Evolutionary conservation across 768 basidiomycete genomes (phyloP), one percentile per base, ranked within the genome.

Genomic region (Suillus luteus): DNA sequence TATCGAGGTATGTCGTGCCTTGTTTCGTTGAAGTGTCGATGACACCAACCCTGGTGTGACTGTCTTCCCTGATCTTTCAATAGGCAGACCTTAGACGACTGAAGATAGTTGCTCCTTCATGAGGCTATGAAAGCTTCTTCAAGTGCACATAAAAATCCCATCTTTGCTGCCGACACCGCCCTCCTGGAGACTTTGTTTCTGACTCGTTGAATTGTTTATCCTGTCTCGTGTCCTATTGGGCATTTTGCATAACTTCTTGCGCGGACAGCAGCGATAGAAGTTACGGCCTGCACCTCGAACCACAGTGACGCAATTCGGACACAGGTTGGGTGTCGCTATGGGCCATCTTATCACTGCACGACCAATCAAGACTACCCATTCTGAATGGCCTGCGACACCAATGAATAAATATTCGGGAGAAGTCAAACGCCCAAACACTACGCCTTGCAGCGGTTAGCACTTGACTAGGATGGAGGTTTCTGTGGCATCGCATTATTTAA

Each of bases 221-320:
- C 31, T 73, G 48, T 22, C 22, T 22, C 43, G 76, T 5, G 74
- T 70, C 70, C 59, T 77, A 49, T 70, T 38, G 51, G 44, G 1
- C 41, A 15, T n/a, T 35, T 59, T 22, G 52, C 40, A 69, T 69
- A 76, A 60, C 66, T 73, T 61, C 82, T 78, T 2, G 76, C 82
- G 54, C 87, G 84, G 65, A 90, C 78, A 7, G 89, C 87, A 37
- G 83, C 83, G 65, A 92, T 72, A 0, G 92, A 48, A 48, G 22
- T 48, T 7, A 17, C 22, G 7, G 5, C 22, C 92, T 44, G 87
- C 72, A 1, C 89, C 89, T 72, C 93, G 91, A 5, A 89, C 83
- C 14, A 83, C 31, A 31, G 31, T 81, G 9, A 93, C 87, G 60
- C 91, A 89, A 57, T 82, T 86, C 80, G 70, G 91, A 90, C 77